These are phyloP conservation scores for Septoria petroselini DNA, from an alignment of 2,329 filamentous ascomycete species.

Conservation along the genomic window DNA sequence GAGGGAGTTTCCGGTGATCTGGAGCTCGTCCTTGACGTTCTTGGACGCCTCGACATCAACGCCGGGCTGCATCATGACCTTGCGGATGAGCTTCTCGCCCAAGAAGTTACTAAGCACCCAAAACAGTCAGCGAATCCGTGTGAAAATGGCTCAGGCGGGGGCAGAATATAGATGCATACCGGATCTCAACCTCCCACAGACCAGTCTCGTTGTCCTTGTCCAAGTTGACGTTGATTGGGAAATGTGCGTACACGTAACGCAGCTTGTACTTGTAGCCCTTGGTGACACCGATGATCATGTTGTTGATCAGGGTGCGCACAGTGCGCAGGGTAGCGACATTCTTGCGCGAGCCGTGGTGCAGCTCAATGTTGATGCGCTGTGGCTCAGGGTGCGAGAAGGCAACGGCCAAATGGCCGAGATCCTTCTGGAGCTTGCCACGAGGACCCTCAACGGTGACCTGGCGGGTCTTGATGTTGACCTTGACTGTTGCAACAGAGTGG, in stretches of 20 bases:
- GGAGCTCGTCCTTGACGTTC: slow-evolving; percentile 95
- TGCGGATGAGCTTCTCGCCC: slow-evolving; percentile 98
- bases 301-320: slow-evolving; percentile 97
- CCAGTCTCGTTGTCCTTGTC: slow-evolving; percentile 93
- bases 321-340: slow-evolving; percentile 96
- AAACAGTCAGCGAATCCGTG: background rate
- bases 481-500: slow-evolving; percentile 61
- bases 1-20: slow-evolving; percentile 88
- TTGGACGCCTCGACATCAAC: slow-evolving; percentile 88
- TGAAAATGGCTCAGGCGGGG: too few species aligned
- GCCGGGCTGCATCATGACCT: slow-evolving; percentile 81
- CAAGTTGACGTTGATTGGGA: slow-evolving; percentile 99
- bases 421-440: slow-evolving; percentile 94
- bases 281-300: slow-evolving; percentile 96
- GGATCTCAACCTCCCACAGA: slow-evolving; percentile 90
- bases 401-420: slow-evolving; percentile 93
- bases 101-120: slow-evolving; percentile 76
- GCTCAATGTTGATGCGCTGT: slow-evolving; percentile 89
- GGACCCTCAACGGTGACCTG: slow-evolving; percentile 96
- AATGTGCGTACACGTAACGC: slow-evolving; percentile 99
- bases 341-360: slow-evolving; percentile 98
- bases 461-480: slow-evolving; percentile 95
- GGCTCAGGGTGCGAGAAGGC: slow-evolving; percentile 87
- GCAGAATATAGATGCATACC: slow-evolving; percentile 57
- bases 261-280: slow-evolving; percentile 99